Evolutionary conservation across 2,329 filamentous ascomycete species (phyloP).

Genomic region (Ophiostoma triangulosporum): DNA sequence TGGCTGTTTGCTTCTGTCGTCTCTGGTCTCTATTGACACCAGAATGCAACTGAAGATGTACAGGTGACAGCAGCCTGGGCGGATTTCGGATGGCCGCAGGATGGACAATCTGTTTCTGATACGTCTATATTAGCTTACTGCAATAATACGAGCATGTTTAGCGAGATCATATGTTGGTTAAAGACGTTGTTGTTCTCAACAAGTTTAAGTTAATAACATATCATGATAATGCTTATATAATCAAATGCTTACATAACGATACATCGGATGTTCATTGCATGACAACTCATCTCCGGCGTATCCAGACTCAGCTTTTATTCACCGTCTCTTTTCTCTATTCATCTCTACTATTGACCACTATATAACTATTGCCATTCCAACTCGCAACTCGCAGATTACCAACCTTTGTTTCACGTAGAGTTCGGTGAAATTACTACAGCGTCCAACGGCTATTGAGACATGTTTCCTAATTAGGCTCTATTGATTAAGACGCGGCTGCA

Average conservation of each 20-base stretch:
- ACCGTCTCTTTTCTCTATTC: neutral
- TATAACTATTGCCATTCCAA: no score
- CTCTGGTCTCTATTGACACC: neutral
- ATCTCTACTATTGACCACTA: neutral
- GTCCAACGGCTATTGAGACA: no score
- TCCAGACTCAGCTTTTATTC: neutral
- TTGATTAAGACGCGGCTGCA: no score
- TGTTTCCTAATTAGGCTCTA: no score
- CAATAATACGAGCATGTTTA: neutral
- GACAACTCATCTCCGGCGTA: neutral
- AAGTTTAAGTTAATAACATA: no score
- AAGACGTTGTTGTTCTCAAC: no score
- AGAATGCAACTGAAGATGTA: neutral
- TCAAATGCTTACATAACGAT: neutral
- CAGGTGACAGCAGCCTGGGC: neutral
- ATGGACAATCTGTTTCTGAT: neutral
- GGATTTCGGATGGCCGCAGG: neutral
- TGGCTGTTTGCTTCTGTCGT: neutral
- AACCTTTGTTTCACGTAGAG: no score
- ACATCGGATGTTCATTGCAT: neutral
- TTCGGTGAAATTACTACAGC: no score
- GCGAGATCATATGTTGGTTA: neutral
- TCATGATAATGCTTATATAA: neutral
- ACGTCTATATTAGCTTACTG: neutral
- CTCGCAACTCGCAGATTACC: no score